Evolutionary conservation across 345 rosid species (phyloP).

Genomic region (Rhodomyrtus tomentosa): DNA sequence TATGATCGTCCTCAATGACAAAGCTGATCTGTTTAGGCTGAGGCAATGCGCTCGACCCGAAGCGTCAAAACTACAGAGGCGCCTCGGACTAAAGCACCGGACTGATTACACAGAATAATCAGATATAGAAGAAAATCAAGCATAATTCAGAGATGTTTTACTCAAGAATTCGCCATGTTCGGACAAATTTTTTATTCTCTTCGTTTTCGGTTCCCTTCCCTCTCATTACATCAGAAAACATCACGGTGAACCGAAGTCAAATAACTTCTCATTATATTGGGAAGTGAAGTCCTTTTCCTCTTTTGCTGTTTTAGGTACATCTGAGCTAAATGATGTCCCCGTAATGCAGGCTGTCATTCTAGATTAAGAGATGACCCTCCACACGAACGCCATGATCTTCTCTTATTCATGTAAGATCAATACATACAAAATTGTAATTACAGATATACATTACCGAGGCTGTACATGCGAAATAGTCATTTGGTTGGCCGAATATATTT

Average conservation of each 20-base stretch:
- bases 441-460: neutral
- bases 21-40: neutral
- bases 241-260: too few relatives aligned
- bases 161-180: neutral
- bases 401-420: neutral
- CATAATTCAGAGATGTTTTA: neutral
- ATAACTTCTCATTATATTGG: too few relatives aligned
- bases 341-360: neutral
- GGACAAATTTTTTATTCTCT: neutral
- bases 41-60: neutral
- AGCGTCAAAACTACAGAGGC: neutral
- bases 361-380: neutral
- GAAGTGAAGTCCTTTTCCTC: too few relatives aligned
- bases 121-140: neutral
- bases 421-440: too few relatives aligned
- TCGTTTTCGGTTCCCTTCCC: neutral
- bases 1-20: neutral
- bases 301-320: too few relatives aligned
- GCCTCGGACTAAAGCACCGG: neutral
- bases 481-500: neutral
- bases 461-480: neutral
- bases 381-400: neutral
- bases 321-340: too few relatives aligned
- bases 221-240: neutral
- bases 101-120: neutral